A percentile compares a stretch with the other conserved stretches of the same genome.
These are phyloP conservation scores for Cercospora brassicicola DNA, from an alignment of 2,329 filamentous ascomycete genomes.

Conservation along the genomic window DNA sequence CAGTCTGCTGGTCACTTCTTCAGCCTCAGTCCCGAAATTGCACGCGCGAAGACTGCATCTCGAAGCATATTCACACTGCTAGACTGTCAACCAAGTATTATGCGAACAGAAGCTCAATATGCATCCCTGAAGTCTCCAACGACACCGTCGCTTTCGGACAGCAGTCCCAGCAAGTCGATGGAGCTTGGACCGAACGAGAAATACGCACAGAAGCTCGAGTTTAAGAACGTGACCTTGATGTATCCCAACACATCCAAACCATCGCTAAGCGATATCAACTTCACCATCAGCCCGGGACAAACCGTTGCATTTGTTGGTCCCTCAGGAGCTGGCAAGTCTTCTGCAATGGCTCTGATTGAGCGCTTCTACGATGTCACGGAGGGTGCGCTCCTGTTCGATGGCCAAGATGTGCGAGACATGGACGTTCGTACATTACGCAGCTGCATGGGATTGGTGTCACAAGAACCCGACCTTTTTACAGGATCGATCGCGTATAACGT, in stretches of 20 bases:
- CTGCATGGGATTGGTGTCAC: constrained; percentile 46
- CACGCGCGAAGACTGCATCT: constrained; percentile 48
- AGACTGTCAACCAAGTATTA: constrained; percentile 43
- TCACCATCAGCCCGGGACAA: constrained; percentile 53
- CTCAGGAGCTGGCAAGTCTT: constrained; percentile 50
- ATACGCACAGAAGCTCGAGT: constrained; percentile 27
- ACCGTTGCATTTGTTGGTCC: constrained; percentile 53
- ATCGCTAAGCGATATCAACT: constrained; percentile 50
- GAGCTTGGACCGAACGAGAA: constrained; percentile 9
- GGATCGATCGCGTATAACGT: constrained; percentile 49
- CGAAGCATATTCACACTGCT: constrained; percentile 47
- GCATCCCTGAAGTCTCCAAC: neutral
- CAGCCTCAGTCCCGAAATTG: constrained; percentile 49
- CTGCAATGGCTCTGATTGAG: constrained; percentile 49
- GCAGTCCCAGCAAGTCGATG: constrained; percentile 7
- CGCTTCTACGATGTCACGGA: constrained; percentile 47
- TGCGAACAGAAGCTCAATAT: constrained; percentile 6
- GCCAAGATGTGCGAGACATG: constrained; percentile 44
- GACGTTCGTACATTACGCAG: constrained; percentile 42
- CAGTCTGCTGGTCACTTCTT: constrained; percentile 51
- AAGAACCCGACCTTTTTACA: constrained; percentile 50
- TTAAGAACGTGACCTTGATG: constrained; percentile 43
- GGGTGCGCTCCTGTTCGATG: constrained; percentile 45
- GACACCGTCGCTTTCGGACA: constrained; percentile 26
- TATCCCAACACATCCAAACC: constrained; percentile 42